Conservation (phyloP, 2,329 filamentous ascomycete species). For the Tolypocladium endophyticum region DNA sequence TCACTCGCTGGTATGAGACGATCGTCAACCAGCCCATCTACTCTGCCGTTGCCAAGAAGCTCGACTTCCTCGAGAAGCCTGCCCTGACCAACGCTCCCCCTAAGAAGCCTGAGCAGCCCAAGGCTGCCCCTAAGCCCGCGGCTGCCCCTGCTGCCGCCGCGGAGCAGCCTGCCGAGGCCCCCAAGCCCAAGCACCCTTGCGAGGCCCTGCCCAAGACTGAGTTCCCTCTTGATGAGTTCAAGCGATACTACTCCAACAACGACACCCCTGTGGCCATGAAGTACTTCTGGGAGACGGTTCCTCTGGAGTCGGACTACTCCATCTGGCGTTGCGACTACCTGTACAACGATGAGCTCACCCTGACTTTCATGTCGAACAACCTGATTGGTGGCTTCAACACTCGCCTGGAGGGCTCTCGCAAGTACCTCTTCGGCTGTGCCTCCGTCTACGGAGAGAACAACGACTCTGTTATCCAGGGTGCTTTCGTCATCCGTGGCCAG, state of each 20-base stretch:
- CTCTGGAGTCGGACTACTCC: slow-evolving; percentile 88
- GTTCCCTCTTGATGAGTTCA: slow-evolving; percentile 90
- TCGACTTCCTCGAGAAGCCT: slow-evolving; percentile 73
- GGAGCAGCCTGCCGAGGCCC: slow-evolving; percentile 41
- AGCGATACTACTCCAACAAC: slow-evolving; percentile 97
- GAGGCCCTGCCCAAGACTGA: slow-evolving; percentile 72
- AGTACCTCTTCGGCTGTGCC: slow-evolving; percentile 88
- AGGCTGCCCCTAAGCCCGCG: slow-evolving; percentile 53
- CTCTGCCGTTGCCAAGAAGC: slow-evolving; percentile 65
- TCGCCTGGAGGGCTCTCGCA: slow-evolving; percentile 94
- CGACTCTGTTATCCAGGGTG: slow-evolving; percentile 84
- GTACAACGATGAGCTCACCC: slow-evolving; percentile 96
- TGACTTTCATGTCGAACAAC: slow-evolving; percentile 99
- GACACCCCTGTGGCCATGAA: slow-evolving; percentile 78
- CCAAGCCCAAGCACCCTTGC: slow-evolving; percentile 95
- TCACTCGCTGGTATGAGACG: slow-evolving; percentile 90
- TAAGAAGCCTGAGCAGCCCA: slow-evolving; percentile 69
- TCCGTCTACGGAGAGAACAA: slow-evolving; percentile 86
- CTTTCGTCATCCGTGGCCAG: slow-evolving; percentile 89
- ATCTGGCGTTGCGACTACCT: slow-evolving; percentile 94
- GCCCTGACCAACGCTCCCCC: slow-evolving; percentile 59
- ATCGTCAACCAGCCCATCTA: slow-evolving; percentile 88
- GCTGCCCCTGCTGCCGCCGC: slow-evolving; percentile 14
- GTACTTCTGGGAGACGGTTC: slow-evolving; percentile 97
- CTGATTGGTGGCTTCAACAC: slow-evolving; percentile 95